phyloP scores from a whole-genome alignment of 2,329 filamentous ascomycete genomes.

The Fusarium tuaranense region DNA sequence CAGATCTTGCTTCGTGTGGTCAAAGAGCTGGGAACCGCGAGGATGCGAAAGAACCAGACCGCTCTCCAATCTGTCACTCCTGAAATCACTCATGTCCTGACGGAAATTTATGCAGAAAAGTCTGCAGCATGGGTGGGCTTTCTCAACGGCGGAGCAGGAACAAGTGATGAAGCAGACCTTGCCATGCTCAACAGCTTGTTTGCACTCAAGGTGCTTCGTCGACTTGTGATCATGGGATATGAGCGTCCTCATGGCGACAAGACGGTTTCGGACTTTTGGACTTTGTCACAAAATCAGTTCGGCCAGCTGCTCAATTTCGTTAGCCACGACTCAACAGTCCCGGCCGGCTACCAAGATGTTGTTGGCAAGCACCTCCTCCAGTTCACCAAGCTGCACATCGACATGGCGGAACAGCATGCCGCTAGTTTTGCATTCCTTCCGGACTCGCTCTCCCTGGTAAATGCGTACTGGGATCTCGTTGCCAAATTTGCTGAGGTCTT shows the following conservation, averaged over 20 bases:
- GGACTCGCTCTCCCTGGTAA: constrained; percentile 80
- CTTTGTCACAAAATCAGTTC: constrained; percentile 80
- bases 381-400: constrained; percentile 90
- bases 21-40: constrained; percentile 88
- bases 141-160: constrained; percentile 67
- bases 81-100: constrained; percentile 84
- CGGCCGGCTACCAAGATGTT: constrained; percentile 67
- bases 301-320: constrained; percentile 78
- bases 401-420: constrained; percentile 84
- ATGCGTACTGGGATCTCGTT: constrained; percentile 87
- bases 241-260: constrained; percentile 84
- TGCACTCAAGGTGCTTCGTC: constrained; percentile 82
- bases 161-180: constrained; percentile 68
- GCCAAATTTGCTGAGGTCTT: constrained; percentile 81
- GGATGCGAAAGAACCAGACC: constrained; percentile 79
- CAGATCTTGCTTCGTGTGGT: constrained; percentile 85
- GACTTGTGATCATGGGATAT: constrained; percentile 84
- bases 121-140: constrained; percentile 76
- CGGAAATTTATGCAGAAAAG: constrained; percentile 81
- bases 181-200: constrained; percentile 82
- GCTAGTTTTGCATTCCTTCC: constrained; percentile 87
- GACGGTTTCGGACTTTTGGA: constrained; percentile 85
- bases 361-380: constrained; percentile 91
- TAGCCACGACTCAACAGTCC: constrained; percentile 64
- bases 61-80: constrained; percentile 83